Base-by-base conservation (phyloP, 352 stramenopile genomes). In the Stramenopiles sp. region DNA sequence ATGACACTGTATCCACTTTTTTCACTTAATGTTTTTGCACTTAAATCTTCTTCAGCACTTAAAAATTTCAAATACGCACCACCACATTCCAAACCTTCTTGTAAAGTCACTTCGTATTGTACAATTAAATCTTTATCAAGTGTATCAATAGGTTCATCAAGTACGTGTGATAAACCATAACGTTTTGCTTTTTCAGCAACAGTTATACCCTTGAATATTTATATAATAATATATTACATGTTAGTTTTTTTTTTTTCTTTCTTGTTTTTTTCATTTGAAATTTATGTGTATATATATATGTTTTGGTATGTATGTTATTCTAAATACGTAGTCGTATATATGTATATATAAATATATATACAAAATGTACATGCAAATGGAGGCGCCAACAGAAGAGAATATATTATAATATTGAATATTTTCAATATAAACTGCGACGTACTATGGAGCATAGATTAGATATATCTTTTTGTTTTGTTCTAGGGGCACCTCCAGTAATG, bases 61-160 rank as follows among this genome's bases (percentile, higher is more conserved):
- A 98, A 84, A 74, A 99, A 89, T 87, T 99, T 99, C 84, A 99
- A 97, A 91, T 99, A 99, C 6, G 95, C 95, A 79, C 96, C 96
- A 79, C 96, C 96, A 86, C 96, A 99, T 84, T 86, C 89, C 27
- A 96, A 82, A 1, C 89, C 89, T 81, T 95, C 91, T 80, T 92
- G 86, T 31, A 96, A 87, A 84, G 95, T 94, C 78, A 97, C 88
- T 81, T 97, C 93, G 84, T 97, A 97, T 84, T 97, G 93, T 32
- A 97, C 84, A 1, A 97, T 87, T 30, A 97, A 79, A 76, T 95
- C 90, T 80, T 94, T 90, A 74, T 85, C 38, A 53, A 53, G 38
- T 13, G 38, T 53, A 53, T 53, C 38, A 13, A 53, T 13, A 53
- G 38, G 38, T 53, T 53, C 13, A 13, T 53, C 38, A 4, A 53